Conservation (phyloP, 2,329 filamentous ascomycete species). For the Talaromyces sp. region DNA sequence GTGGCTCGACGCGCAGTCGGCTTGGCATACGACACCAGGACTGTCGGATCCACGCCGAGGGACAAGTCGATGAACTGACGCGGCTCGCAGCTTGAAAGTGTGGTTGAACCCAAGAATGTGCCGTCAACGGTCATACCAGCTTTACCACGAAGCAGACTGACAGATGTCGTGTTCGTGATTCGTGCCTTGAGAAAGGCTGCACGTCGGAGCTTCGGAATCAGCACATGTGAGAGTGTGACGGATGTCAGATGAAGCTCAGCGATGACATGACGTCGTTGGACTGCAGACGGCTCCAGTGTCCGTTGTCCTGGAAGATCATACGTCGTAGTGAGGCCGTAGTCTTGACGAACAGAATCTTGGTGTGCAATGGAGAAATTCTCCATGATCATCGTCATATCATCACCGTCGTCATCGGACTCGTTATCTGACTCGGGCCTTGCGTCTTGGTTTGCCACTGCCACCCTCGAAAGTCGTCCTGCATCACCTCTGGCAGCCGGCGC, state of each 20-base stretch:
- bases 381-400: neutral
- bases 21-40: conserved; percentile 31
- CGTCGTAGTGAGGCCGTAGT: conserved; percentile 41
- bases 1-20: conserved; percentile 28
- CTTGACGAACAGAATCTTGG: conserved; percentile 38
- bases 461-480: neutral
- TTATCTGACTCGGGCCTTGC: neutral
- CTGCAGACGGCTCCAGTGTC: conserved; percentile 34
- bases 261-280: conserved; percentile 37
- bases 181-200: conserved; percentile 42
- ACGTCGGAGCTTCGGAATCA: conserved; percentile 39
- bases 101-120: conserved; percentile 28
- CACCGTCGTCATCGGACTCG: conserved; percentile 5
- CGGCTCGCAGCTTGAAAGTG: conserved; percentile 27
- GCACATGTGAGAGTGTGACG: conserved; percentile 35
- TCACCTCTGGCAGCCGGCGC: neutral
- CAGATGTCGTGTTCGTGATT: conserved; percentile 33
- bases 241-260: conserved; percentile 35
- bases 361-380: conserved; percentile 17
- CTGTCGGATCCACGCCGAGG: conserved; percentile 32
- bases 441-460: neutral
- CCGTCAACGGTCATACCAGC: conserved; percentile 19
- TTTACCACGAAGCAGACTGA: conserved; percentile 14
- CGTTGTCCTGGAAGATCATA: conserved; percentile 40
- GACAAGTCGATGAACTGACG: conserved; percentile 30